A percentile compares a stretch with the other conserved stretches of the same genome.
These are phyloP conservation scores for Cucumis cinereus DNA, from an alignment of 306 rosid species.

Conservation along the genomic window DNA sequence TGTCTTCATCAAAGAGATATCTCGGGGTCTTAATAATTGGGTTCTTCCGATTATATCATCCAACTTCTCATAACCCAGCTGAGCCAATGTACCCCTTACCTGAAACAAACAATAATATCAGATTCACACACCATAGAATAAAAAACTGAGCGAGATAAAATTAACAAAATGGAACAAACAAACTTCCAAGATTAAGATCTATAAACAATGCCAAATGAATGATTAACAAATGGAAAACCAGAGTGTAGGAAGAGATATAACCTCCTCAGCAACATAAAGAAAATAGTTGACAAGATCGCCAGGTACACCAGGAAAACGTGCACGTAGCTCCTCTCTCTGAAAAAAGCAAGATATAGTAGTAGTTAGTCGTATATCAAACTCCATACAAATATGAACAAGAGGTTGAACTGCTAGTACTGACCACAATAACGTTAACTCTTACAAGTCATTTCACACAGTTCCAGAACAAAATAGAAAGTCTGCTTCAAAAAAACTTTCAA, in stretches of 20 bases:
- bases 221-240: constrained; percentile 3
- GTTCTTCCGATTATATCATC: constrained; percentile 89
- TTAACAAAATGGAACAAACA: background rate
- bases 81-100: constrained; percentile 95
- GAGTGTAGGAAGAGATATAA: constrained; percentile 18
- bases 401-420: background rate
- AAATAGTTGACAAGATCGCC: constrained; percentile 98
- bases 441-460: background rate
- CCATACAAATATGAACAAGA: constrained; percentile 11
- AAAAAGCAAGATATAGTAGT: constrained; percentile 2
- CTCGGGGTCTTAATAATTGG: constrained; percentile 65
- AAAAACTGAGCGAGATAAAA: background rate
- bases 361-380: background rate
- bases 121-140: background rate
- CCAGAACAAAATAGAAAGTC: background rate
- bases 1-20: constrained; percentile 81
- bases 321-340: constrained; percentile 99
- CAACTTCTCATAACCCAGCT: constrained; percentile 84
- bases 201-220: background rate
- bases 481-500: background rate
- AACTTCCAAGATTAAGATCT: background rate
- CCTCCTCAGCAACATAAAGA: constrained; percentile 96
- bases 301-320: constrained; percentile 97
- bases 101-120: constrained; percentile 11
- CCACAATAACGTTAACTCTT: background rate